These are phyloP conservation scores for Metschnikowia dekortorum DNA, from an alignment of 805 yeast genomes.

Conservation along the genomic window DNA sequence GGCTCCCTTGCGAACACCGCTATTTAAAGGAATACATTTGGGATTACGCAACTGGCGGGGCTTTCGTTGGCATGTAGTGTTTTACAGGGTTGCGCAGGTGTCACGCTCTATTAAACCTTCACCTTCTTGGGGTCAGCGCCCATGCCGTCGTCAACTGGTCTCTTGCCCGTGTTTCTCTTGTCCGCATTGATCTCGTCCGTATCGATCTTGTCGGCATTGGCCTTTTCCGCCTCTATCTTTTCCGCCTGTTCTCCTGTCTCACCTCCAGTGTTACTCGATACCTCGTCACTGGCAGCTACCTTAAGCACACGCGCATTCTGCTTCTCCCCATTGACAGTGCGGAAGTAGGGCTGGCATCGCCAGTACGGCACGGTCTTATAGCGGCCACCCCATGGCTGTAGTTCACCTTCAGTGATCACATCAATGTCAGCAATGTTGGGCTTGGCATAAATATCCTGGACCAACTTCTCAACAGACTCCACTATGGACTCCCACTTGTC, in stretches of 20 bases:
- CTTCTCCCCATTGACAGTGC: slow-evolving; percentile 76
- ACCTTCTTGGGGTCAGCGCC: slow-evolving; percentile 2
- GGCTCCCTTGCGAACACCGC: neutral
- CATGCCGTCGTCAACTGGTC: slow-evolving; percentile 1
- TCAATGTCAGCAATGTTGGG: slow-evolving; percentile 56
- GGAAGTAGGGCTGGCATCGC: slow-evolving; percentile 94
- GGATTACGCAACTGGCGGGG: too few species aligned
- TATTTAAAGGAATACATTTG: neutral
- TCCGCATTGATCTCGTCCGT: too few species aligned
- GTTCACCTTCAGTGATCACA: slow-evolving; percentile 47
- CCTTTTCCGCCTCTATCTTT: neutral
- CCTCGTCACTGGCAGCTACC: slow-evolving; percentile 31
- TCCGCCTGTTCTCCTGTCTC: neutral
- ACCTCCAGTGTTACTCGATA: slow-evolving; percentile 10
- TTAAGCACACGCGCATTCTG: slow-evolving; percentile 35
- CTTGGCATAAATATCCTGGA: slow-evolving; percentile 49
- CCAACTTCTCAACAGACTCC: slow-evolving; percentile 60
- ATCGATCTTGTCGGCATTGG: too few species aligned
- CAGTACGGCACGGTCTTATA: slow-evolving; percentile 86
- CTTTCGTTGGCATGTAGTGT: too few species aligned
- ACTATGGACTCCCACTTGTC: slow-evolving; percentile 52
- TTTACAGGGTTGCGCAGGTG: too few species aligned
- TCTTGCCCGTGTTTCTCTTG: neutral
- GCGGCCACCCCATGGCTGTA: slow-evolving; percentile 70
- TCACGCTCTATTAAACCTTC: neutral